Percentiles rank a stretch among this genome's conserved stretches.
Evolutionary conservation across 73 alveolate species (phyloP).

Genomic region (Paramecium tetraurelia): DNA sequence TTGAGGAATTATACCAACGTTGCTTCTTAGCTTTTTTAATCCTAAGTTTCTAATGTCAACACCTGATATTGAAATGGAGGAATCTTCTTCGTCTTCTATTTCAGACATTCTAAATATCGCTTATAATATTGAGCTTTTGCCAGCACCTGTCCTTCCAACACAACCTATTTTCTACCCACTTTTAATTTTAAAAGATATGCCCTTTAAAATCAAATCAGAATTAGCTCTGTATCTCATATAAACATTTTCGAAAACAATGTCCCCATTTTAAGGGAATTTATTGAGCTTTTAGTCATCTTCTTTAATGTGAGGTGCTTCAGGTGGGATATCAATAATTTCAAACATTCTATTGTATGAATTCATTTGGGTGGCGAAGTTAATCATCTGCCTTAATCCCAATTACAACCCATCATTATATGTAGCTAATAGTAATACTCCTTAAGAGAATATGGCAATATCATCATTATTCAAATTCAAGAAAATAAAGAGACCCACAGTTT

Average conservation of each 20-base stretch:
- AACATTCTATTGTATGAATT: slow-evolving; percentile 54
- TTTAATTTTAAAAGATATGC: slow-evolving; percentile 73
- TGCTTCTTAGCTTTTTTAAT: slow-evolving; percentile 64
- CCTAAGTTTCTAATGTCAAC: slow-evolving; percentile 49
- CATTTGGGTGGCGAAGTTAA: background rate
- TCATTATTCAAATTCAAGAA: background rate
- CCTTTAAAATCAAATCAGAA: slow-evolving; percentile 72
- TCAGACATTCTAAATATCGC: slow-evolving; percentile 64
- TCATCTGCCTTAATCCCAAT: slow-evolving; percentile 22
- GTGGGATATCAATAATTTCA: background rate
- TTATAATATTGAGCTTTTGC: slow-evolving; percentile 87
- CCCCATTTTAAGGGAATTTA: slow-evolving; percentile 76
- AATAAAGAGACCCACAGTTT: slow-evolving; percentile 1
- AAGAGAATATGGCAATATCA: slow-evolving; percentile 36
- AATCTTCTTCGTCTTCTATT: slow-evolving; percentile 33
- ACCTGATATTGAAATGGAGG: background rate
- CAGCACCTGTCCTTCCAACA: slow-evolving; percentile 97
- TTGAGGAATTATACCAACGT: slow-evolving; percentile 70
- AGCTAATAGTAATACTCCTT: slow-evolving; percentile 3
- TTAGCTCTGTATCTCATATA: slow-evolving; percentile 87
- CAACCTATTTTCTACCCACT: slow-evolving; percentile 88
- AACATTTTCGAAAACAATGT: slow-evolving; percentile 66
- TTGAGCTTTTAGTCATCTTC: background rate
- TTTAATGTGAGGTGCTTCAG: slow-evolving; percentile 36
- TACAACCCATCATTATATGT: background rate